Percentiles rank a stretch among this genome's conserved stretches.
phyloP scores from a whole-genome alignment of 345 rosid genomes.

The Lenwebbia sp. region DNA sequence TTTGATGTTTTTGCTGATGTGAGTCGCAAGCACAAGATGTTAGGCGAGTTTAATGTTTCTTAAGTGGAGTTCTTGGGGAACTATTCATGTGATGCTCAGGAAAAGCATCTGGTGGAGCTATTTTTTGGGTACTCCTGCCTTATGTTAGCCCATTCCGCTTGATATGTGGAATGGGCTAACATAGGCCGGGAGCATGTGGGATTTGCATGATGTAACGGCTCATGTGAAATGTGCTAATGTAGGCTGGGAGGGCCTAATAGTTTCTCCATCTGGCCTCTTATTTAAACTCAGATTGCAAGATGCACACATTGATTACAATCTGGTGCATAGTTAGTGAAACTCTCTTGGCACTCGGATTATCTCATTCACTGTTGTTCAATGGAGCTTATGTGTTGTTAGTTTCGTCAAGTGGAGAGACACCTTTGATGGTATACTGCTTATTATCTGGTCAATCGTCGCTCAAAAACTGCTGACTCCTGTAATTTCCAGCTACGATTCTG shows the following conservation, averaged over 20 bases:
- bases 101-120: neutral
- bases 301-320: neutral
- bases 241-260: neutral
- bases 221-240: neutral
- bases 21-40: neutral
- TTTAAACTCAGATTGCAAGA: neutral
- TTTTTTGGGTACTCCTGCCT: neutral
- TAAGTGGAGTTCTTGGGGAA: neutral
- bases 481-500: neutral
- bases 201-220: neutral
- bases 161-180: neutral
- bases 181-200: neutral
- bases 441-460: neutral
- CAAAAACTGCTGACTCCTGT: neutral
- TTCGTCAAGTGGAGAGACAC: neutral
- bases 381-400: neutral
- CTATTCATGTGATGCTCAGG: neutral
- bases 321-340: neutral
- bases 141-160: neutral
- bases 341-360: neutral
- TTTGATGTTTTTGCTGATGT: neutral
- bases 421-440: neutral
- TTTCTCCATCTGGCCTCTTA: neutral
- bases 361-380: neutral
- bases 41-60: neutral